Evolutionary conservation across 768 basidiomycete species (phyloP), one percentile per base, ranked within the genome.

Genomic region (Leucosporidium creatinivorum): DNA sequence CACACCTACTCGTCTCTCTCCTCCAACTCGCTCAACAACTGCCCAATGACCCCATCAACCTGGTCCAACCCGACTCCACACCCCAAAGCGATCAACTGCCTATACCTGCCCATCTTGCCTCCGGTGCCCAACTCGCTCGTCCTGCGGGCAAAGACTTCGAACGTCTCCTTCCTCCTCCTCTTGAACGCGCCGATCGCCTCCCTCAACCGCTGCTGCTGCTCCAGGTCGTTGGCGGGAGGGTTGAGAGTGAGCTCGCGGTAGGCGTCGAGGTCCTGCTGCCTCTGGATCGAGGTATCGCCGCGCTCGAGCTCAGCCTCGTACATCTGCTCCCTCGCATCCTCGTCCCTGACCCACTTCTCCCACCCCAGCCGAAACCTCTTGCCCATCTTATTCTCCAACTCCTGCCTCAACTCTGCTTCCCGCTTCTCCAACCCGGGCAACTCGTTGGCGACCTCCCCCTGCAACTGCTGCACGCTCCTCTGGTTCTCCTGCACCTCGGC

Each of bases 41-140:
- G 88, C 30, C 85, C 85, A 67, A 96, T 81, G 7, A 93, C 87
- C 67, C 85, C 84, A 74, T 97, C 93, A 48, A 97, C 89, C 69
- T 97, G 93, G n/a, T 85, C 85, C 4, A 87, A 84, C 36, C 93
- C 84, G 0, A 90, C 89, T 28, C 91, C 91, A 79, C 91, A 94
- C 0, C 91, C 93, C 21, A 91, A 87, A 39, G 88, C 87, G 74
- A 99, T 93, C 61, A 99, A 78, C 69, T 87, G 82, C 73, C 93
- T 81, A 77, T 97, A 99, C 72, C 93, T 89, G 7, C 84, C 82
- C 86, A 98, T 93, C 69, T 87, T 83, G 50, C 89, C 90, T 36
- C 88, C 86, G 0, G 93, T 96, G 7, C 93, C 93, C 0, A 89
- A 87, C 78, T 93, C 91, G 25, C 90, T 88, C 77, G 93, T 89